Conservation (phyloP, 2,329 filamentous ascomycete species). For the Diatrype stigma region DNA sequence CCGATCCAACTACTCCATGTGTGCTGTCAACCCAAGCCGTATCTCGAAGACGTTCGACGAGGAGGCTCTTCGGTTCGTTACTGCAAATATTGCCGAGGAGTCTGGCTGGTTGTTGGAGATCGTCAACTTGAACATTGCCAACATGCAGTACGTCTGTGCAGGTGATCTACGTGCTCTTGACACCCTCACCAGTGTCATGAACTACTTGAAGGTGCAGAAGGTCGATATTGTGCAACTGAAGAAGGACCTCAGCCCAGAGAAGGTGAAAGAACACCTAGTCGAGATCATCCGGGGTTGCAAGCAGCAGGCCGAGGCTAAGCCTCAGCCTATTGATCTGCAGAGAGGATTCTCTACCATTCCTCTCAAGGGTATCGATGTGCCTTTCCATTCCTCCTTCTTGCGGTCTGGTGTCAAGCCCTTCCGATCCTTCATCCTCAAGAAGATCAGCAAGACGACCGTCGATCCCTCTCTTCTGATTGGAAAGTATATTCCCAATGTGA, state of each 20-base stretch:
- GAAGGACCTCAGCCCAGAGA: conserved; percentile 78
- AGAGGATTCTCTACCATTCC: conserved; percentile 97
- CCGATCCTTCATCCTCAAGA: conserved; percentile 97
- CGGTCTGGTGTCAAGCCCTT: conserved; percentile 98
- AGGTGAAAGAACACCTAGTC: conserved; percentile 83
- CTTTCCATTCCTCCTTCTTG: conserved; percentile 98
- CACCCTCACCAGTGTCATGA: conserved; percentile 74
- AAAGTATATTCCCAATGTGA: conserved; percentile 99
- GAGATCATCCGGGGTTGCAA: conserved; percentile 89
- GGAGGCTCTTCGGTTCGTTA: conserved; percentile 92
- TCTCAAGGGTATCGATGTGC: conserved; percentile 94
- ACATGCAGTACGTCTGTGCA: conserved; percentile 71
- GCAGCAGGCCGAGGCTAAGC: conserved; percentile 83
- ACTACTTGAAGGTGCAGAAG: conserved; percentile 94
- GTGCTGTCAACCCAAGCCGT: conserved; percentile 95
- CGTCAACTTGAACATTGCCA: conserved; percentile 89
- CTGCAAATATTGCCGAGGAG: conserved; percentile 89
- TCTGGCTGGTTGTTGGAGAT: conserved; percentile 97
- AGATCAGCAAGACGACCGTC: conserved; percentile 99
- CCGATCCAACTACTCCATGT: conserved; percentile 98
- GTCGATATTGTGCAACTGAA: conserved; percentile 94
- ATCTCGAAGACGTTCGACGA: conserved; percentile 99
- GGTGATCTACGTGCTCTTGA: conserved; percentile 69
- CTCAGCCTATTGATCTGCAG: conserved; percentile 81
- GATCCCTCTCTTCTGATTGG: conserved; percentile 94